These are phyloP conservation scores for Bothriochloa decipiens DNA, from an alignment of 176 grass and related monocot species.

Conservation along the genomic window DNA sequence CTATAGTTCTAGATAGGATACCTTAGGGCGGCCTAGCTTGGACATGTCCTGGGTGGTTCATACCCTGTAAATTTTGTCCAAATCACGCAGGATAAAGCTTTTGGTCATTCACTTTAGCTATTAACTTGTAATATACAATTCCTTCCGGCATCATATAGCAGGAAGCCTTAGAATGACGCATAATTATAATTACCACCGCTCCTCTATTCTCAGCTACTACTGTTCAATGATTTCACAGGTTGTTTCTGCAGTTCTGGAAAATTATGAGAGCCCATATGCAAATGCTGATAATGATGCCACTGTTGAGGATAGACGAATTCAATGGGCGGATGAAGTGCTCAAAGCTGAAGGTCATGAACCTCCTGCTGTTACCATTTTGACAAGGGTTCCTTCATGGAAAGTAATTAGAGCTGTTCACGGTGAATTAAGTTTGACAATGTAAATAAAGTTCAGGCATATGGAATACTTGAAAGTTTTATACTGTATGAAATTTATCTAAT, in stretches of 20 bases:
- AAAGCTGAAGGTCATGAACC: conserved; percentile 69
- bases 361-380: conserved; percentile 47
- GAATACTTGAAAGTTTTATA: conserved; percentile 13
- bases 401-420: conserved; percentile 55
- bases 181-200: conserved; percentile 16
- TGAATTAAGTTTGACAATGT: conserved; percentile 59
- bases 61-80: conserved; percentile 3
- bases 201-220: conserved; percentile 28
- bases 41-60: background rate
- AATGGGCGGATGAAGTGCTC: conserved; percentile 72
- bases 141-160: background rate
- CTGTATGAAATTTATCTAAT: conserved; percentile 38
- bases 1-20: background rate
- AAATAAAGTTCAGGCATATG: conserved; percentile 41
- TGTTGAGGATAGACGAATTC: conserved; percentile 43
- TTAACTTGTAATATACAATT: background rate
- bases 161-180: background rate
- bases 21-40: background rate
- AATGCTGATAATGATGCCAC: conserved; percentile 51
- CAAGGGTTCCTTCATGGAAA: conserved; percentile 91
- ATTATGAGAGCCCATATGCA: conserved; percentile 76
- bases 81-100: background rate
- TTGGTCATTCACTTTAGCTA: background rate
- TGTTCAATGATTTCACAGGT: conserved; percentile 59
- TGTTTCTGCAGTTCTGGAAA: conserved; percentile 87